A percentile compares a stretch with the other conserved stretches of the same genome.
Evolutionary conservation across 2,329 filamentous ascomycete genomes (phyloP).

Genomic region (Sordariomycetes sp.): DNA sequence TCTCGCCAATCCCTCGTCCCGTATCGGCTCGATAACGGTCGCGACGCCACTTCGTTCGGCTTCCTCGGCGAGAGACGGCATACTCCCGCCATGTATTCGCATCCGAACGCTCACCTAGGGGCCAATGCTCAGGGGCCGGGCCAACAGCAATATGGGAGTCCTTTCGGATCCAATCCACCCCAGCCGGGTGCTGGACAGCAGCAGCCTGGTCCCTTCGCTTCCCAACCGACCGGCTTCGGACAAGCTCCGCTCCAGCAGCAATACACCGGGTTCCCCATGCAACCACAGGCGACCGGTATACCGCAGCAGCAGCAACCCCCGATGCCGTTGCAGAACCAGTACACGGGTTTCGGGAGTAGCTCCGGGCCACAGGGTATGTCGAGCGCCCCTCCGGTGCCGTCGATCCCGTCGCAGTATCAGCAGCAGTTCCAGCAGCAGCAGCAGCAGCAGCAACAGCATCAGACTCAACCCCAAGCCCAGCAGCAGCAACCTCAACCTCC

Average conservation of each 20-base stretch:
- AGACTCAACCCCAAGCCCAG: constrained; percentile 23
- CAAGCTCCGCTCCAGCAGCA: constrained; percentile 38
- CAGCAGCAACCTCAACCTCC: constrained; percentile 26
- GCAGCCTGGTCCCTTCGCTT: constrained; percentile 39
- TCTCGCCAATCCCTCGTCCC: not conserved
- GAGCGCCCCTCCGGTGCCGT: constrained; percentile 43
- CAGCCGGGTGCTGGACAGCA: constrained; percentile 30
- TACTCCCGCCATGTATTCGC: constrained; percentile 63
- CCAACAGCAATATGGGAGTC: constrained; percentile 42
- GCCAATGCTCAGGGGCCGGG: constrained; percentile 62
- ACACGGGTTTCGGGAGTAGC: constrained; percentile 46
- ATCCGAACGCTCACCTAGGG: constrained; percentile 75
- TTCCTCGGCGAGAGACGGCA: constrained; percentile 51
- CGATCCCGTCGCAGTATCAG: constrained; percentile 46
- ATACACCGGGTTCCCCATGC: constrained; percentile 46
- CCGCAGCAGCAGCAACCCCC: constrained; percentile 38
- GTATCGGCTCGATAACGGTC: constrained; percentile 50
- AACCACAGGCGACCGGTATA: constrained; percentile 29
- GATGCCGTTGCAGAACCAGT: constrained; percentile 52
- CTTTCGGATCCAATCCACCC: constrained; percentile 29
- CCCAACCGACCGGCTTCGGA: constrained; percentile 46
- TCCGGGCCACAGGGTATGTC: constrained; percentile 42
- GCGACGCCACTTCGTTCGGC: constrained; percentile 78
- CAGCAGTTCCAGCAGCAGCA: constrained; percentile 43
- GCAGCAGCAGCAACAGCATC: constrained; percentile 31